A percentile compares a stretch with the other conserved stretches of the same genome.
phyloP scores from a whole-genome alignment of 2,329 filamentous ascomycete species.

The Ascochyta pisi region DNA sequence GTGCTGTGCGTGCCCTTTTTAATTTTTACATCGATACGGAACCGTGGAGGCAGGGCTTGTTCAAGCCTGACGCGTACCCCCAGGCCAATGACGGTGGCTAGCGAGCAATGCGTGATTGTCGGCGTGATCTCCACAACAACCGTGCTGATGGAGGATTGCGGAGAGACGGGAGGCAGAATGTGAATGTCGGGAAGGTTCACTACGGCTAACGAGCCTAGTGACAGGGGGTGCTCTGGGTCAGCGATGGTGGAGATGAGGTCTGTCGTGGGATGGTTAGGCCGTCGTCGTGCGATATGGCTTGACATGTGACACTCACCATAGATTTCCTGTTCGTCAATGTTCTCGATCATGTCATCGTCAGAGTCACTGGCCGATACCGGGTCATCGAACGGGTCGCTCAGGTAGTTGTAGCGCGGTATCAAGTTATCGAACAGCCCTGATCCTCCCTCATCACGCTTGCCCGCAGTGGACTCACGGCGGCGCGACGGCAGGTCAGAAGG shows the following conservation, averaged over 20 bases:
- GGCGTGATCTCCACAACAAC: slow-evolving; percentile 92
- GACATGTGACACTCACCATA: slow-evolving; percentile 67
- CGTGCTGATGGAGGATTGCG: slow-evolving; percentile 69
- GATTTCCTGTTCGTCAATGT: slow-evolving; percentile 96
- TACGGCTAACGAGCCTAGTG: slow-evolving; percentile 89
- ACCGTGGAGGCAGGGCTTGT: slow-evolving; percentile 88
- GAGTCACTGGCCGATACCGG: slow-evolving; percentile 47
- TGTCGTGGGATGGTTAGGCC: slow-evolving; percentile 50
- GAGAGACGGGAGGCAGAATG: slow-evolving; percentile 72
- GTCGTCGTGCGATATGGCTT: background rate
- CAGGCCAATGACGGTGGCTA: slow-evolving; percentile 94
- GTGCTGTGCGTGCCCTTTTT: slow-evolving; percentile 97
- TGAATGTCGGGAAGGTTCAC: slow-evolving; percentile 95
- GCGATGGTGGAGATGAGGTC: slow-evolving; percentile 95
- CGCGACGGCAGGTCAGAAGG: slow-evolving; percentile 87
- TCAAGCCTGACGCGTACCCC: slow-evolving; percentile 91
- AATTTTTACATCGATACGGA: slow-evolving; percentile 89
- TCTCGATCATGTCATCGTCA: slow-evolving; percentile 72
- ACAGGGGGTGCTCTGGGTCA: slow-evolving; percentile 95
- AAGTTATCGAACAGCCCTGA: slow-evolving; percentile 63
- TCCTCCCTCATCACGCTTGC: slow-evolving; percentile 55
- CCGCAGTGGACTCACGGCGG: slow-evolving; percentile 55
- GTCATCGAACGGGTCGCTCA: slow-evolving; percentile 57
- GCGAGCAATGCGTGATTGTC: slow-evolving; percentile 94
- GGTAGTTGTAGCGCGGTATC: slow-evolving; percentile 57